phyloP scores from a whole-genome alignment of 805 yeast species.

The Myxozyma sirexii region DNA sequence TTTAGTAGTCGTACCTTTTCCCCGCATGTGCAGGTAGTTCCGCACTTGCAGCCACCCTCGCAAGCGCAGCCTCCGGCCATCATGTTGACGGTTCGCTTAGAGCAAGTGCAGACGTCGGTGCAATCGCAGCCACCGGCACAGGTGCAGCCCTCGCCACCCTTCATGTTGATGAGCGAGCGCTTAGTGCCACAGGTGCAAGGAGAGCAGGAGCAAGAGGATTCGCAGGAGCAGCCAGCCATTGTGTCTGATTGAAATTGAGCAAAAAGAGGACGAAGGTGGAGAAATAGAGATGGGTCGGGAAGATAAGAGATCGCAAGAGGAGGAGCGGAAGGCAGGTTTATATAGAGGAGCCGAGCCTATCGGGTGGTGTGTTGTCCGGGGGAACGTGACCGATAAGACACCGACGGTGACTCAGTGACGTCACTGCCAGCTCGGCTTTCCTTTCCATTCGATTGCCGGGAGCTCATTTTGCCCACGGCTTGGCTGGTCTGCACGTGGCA shows the following conservation, averaged over 20 bases:
- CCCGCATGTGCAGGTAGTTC: conserved; percentile 22
- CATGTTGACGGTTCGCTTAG: conserved; percentile 14
- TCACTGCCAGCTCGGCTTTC: no score
- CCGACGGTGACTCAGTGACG: no score
- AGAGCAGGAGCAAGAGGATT: conserved; percentile 20
- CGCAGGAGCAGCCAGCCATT: conserved; percentile 21
- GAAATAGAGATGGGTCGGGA: neutral
- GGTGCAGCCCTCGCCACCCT: conserved; percentile 21
- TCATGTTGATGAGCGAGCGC: conserved; percentile 19
- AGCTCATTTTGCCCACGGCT: no score
- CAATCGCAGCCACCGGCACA: conserved; percentile 19
- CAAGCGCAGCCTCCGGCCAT: conserved; percentile 27
- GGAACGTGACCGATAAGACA: no score
- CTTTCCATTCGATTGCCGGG: no score
- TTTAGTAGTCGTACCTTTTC: conserved; percentile 22
- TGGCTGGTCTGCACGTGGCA: no score
- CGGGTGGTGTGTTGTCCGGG: no score
- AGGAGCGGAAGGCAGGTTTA: no score
- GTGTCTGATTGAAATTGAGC: neutral
- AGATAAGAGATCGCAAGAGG: no score
- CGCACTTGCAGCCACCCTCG: conserved; percentile 24
- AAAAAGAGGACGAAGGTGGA: neutral
- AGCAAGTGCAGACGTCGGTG: conserved; percentile 21
- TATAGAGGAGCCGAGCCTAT: no score
- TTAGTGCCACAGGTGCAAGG: conserved; percentile 16